phyloP scores from a whole-genome alignment of 495 filamentous ascomycete genomes.

The Neurospora sp. region DNA sequence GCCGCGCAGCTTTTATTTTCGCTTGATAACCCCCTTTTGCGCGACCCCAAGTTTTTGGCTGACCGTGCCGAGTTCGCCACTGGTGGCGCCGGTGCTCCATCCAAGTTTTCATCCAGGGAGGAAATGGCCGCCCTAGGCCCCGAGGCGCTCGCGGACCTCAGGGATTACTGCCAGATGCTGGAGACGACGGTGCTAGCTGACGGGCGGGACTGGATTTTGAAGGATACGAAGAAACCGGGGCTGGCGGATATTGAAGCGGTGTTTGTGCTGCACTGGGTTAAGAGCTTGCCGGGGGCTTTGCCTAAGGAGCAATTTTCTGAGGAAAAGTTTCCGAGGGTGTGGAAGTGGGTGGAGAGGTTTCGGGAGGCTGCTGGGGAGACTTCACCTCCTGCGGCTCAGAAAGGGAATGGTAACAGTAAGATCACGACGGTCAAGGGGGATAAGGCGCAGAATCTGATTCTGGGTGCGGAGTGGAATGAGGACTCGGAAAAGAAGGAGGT shows the following conservation, averaged over 20 bases:
- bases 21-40: slow-evolving; percentile 33
- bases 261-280: slow-evolving; percentile 53
- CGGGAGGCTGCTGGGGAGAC: slow-evolving; percentile 14
- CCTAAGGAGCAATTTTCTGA: slow-evolving; percentile 25
- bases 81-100: slow-evolving; percentile 5
- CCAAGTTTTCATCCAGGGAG: not conserved
- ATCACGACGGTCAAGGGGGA: slow-evolving; percentile 31
- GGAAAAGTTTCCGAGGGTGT: slow-evolving; percentile 39
- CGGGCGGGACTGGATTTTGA: slow-evolving; percentile 46
- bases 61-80: slow-evolving; percentile 39
- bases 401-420: slow-evolving; percentile 11
- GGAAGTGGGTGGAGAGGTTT: slow-evolving; percentile 48
- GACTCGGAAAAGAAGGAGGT: slow-evolving; percentile 25
- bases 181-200: slow-evolving; percentile 46
- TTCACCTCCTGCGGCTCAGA: slow-evolving; percentile 5
- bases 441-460: slow-evolving; percentile 36
- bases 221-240: slow-evolving; percentile 27
- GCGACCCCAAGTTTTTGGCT: slow-evolving; percentile 38
- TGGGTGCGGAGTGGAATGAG: slow-evolving; percentile 20
- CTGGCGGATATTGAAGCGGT: slow-evolving; percentile 52
- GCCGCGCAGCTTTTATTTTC: slow-evolving; percentile 37
- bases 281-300: slow-evolving; percentile 36
- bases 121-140: slow-evolving; percentile 22
- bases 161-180: slow-evolving; percentile 32
- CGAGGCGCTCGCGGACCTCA: slow-evolving; percentile 37